phyloP scores from a whole-genome alignment of 371 early-diverging fungal species.

The Massospora cicadina region DNA sequence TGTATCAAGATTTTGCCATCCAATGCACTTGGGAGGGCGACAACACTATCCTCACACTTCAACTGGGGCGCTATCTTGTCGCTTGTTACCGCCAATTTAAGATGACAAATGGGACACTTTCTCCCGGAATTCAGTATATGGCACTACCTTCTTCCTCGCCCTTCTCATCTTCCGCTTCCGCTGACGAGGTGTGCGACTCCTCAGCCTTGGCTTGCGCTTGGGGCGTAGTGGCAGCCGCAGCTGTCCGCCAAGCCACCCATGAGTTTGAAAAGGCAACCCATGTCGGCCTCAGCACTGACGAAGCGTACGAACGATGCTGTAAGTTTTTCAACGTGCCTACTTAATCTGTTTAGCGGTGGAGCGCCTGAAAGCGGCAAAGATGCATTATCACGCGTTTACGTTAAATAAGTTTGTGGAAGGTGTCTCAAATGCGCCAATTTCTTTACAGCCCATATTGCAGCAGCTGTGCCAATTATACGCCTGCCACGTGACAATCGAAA shows the following conservation, averaged over 20 bases:
- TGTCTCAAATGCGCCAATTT: constrained; percentile 4
- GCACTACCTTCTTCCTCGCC: constrained; percentile 24
- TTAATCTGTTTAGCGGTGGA: constrained; percentile 16
- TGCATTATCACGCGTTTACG: constrained; percentile 11
- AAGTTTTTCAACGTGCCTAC: constrained; percentile 17
- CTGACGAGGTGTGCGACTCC: constrained; percentile 20
- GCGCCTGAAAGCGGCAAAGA: neutral
- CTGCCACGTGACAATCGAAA: constrained; percentile 40
- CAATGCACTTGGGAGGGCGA: constrained; percentile 76
- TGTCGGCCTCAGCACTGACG: constrained; percentile 18
- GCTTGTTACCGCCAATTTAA: constrained; percentile 7
- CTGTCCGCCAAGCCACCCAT: constrained; percentile 37
- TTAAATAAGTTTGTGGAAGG: neutral
- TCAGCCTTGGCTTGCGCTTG: constrained; percentile 24
- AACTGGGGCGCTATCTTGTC: constrained; percentile 46
- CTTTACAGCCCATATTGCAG: constrained; percentile 23
- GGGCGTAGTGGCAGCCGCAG: constrained; percentile 44
- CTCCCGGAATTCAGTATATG: constrained; percentile 12
- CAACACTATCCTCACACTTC: constrained; percentile 62
- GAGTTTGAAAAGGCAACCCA: constrained; percentile 29
- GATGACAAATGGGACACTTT: neutral
- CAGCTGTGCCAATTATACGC: constrained; percentile 34
- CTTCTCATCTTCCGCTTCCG: constrained; percentile 47
- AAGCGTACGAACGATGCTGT: constrained; percentile 10
- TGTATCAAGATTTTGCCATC: constrained; percentile 47